phyloP scores from a whole-genome alignment of 2,329 filamentous ascomycete species.

The Xylariaceae sp. region DNA sequence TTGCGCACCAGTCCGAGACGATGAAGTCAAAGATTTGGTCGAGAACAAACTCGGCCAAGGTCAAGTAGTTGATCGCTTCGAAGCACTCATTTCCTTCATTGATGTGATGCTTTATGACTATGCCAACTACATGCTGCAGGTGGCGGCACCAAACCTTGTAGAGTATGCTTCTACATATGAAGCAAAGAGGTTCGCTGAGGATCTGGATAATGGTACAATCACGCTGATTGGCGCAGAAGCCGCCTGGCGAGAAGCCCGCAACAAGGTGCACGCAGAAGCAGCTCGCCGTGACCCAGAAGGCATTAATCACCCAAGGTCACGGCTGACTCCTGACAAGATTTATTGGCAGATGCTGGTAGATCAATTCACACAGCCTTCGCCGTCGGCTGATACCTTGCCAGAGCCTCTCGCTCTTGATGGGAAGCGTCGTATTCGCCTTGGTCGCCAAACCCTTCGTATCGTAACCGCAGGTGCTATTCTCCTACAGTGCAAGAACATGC shows the following conservation, averaged over 20 bases:
- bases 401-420: conserved; percentile 76
- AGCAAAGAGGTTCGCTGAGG: conserved; percentile 71
- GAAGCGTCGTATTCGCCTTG: conserved; percentile 64
- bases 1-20: conserved; percentile 81
- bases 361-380: conserved; percentile 70
- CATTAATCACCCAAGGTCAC: conserved; percentile 65
- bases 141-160: conserved; percentile 73
- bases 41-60: conserved; percentile 65
- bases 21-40: conserved; percentile 71
- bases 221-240: conserved; percentile 64
- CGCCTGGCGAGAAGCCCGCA: conserved; percentile 69
- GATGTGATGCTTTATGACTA: conserved; percentile 82
- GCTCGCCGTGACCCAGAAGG: conserved; percentile 72
- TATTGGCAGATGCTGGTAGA: conserved; percentile 79
- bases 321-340: conserved; percentile 71
- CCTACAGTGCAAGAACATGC: conserved; percentile 80
- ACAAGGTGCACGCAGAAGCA: conserved; percentile 69
- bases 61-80: conserved; percentile 75
- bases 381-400: conserved; percentile 62
- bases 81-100: conserved; percentile 76
- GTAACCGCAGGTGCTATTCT: conserved; percentile 76
- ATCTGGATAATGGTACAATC: conserved; percentile 61
- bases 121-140: conserved; percentile 78
- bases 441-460: conserved; percentile 65
- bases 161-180: conserved; percentile 76